Evolutionary conservation across 2,329 filamentous ascomycete species (phyloP).

Genomic region (Penicillium hesseltinei): DNA sequence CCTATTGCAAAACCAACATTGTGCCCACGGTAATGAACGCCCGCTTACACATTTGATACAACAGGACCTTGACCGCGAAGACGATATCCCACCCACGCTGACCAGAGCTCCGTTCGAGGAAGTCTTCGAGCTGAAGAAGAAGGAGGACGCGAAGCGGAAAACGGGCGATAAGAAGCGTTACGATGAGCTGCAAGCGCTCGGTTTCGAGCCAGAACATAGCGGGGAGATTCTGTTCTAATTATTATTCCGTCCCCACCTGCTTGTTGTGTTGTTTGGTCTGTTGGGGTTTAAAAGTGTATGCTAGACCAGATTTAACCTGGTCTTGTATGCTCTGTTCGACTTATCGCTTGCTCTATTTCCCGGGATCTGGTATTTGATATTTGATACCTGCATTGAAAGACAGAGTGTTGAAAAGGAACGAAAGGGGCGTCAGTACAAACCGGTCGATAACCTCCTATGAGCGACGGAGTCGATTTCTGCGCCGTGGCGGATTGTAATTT

Average conservation of each 20-base stretch:
- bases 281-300: not conserved
- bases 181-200: conserved; percentile 70
- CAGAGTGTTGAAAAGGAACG: not conserved
- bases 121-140: conserved; percentile 71
- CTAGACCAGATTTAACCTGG: not conserved
- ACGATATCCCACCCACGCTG: conserved; percentile 73
- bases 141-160: conserved; percentile 68
- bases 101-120: conserved; percentile 64
- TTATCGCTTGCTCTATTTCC: not conserved
- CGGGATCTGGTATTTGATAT: not conserved
- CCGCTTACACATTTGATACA: not conserved
- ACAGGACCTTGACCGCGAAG: conserved; percentile 87
- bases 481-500: not conserved
- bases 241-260: not conserved
- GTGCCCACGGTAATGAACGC: not conserved
- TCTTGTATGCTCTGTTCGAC: not conserved
- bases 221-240: conserved; percentile 69
- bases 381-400: not conserved
- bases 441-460: not conserved
- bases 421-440: not conserved
- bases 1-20: not conserved
- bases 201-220: conserved; percentile 83
- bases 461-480: not conserved
- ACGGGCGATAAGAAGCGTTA: conserved; percentile 68
- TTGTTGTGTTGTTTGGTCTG: not conserved